Percentiles rank a stretch among this genome's conserved stretches.
Evolutionary conservation across 352 stramenopile genomes (phyloP).

Genomic region (Phytophthora syringae): DNA sequence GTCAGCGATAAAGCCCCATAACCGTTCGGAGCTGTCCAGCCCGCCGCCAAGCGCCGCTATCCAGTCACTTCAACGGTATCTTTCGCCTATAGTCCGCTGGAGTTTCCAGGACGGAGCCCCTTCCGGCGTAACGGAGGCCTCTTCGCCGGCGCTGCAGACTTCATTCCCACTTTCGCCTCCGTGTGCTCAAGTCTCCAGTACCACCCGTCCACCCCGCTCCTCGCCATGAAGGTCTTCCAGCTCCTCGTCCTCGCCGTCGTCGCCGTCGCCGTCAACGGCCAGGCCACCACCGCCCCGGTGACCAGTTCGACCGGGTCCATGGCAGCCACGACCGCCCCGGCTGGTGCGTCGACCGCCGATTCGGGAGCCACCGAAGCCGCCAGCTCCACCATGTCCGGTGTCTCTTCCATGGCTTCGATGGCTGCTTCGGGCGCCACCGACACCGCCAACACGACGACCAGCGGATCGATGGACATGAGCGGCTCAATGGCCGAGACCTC

Average conservation of each 20-base stretch:
- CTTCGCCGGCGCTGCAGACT: background rate
- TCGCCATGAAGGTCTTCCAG: conserved; percentile 38
- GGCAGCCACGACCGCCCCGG: conserved; percentile 2
- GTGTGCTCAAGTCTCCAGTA: conserved; percentile 22
- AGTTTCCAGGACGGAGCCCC: background rate
- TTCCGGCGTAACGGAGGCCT: background rate
- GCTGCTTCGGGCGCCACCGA: no score
- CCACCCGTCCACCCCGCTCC: background rate
- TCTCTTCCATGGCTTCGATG: no score
- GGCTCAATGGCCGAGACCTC: no score
- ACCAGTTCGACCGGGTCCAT: background rate
- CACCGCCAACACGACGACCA: background rate
- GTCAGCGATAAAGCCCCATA: conserved; percentile 1
- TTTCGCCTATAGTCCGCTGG: conserved; percentile 12
- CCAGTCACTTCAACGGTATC: conserved; percentile 32
- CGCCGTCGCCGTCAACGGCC: conserved; percentile 30
- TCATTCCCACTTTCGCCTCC: conserved; percentile 28
- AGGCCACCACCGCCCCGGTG: conserved; percentile 13
- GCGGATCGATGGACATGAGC: background rate
- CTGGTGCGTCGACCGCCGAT: conserved; percentile 1
- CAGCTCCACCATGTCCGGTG: background rate
- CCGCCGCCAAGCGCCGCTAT: background rate
- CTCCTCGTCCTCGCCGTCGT: conserved; percentile 32
- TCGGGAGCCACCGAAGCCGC: background rate
- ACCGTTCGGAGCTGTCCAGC: background rate